Conservation (phyloP, 257 asterid genomes). For the Datura wrightii region DNA sequence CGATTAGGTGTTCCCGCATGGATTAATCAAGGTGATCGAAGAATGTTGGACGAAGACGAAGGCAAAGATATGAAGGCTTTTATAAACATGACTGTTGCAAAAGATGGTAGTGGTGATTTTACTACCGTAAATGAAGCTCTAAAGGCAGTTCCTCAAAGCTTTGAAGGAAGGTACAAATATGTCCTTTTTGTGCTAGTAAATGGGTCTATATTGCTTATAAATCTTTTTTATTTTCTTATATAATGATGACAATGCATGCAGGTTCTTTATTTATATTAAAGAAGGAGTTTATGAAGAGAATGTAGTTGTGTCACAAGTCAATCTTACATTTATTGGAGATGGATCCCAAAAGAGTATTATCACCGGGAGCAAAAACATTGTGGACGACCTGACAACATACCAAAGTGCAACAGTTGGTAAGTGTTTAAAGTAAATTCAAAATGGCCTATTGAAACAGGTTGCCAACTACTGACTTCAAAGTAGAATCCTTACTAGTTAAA, state of each 20-base stretch:
- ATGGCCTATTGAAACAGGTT: too few species aligned
- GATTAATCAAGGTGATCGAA: slow-evolving; percentile 55
- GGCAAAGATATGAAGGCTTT: slow-evolving; percentile 32
- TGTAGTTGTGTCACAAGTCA: slow-evolving; percentile 63
- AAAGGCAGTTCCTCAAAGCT: slow-evolving; percentile 62
- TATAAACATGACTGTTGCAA: slow-evolving; percentile 74
- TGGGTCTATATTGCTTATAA: neutral
- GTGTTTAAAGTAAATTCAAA: neutral
- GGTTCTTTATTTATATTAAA: slow-evolving; percentile 73
- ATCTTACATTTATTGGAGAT: slow-evolving; percentile 78
- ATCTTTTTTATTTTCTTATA: neutral
- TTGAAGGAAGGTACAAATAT: slow-evolving; percentile 63
- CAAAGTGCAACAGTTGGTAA: slow-evolving; percentile 90
- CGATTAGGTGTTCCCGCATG: slow-evolving; percentile 50
- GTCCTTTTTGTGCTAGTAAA: neutral
- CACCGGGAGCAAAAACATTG: slow-evolving; percentile 72
- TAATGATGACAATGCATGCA: slow-evolving; percentile 41
- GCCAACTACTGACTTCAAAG: too few species aligned
- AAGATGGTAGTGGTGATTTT: slow-evolving; percentile 74
- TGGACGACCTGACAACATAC: slow-evolving; percentile 75
- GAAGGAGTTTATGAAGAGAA: slow-evolving; percentile 78
- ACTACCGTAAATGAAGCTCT: slow-evolving; percentile 66
- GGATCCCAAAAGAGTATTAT: slow-evolving; percentile 90
- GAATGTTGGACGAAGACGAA: slow-evolving; percentile 54
- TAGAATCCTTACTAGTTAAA: too few species aligned